Evolutionary conservation across 2,329 filamentous ascomycete genomes (phyloP).

Genomic region (Penicillium crustosum): DNA sequence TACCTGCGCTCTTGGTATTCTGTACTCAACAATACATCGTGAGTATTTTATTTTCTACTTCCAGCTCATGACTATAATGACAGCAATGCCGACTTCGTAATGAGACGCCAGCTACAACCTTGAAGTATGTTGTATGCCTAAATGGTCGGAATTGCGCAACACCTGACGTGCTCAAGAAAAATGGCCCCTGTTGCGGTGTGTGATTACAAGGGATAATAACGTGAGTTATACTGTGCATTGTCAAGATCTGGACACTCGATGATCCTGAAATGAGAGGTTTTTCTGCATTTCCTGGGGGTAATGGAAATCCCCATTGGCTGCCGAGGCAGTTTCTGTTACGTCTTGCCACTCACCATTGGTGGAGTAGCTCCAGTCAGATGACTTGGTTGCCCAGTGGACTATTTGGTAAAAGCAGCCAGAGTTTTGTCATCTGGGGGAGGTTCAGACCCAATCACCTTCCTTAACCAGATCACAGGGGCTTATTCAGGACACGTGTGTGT

Average conservation of each 20-base stretch:
- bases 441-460: background rate
- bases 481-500: constrained; percentile 1
- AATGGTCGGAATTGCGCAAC: background rate
- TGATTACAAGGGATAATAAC: constrained; percentile 4
- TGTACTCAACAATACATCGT: background rate
- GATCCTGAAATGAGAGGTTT: constrained; percentile 17
- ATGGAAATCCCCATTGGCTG: constrained; percentile 37
- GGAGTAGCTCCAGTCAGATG: constrained; percentile 33
- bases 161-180: background rate
- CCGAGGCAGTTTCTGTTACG: constrained; percentile 39
- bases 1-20: background rate
- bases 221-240: background rate
- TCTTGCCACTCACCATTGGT: constrained; percentile 27
- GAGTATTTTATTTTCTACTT: background rate
- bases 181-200: constrained; percentile 5
- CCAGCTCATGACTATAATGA: too few relatives aligned
- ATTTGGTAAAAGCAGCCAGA: constrained; percentile 20
- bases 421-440: background rate
- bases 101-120: background rate
- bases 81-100: background rate
- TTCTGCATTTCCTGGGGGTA: constrained; percentile 27
- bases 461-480: constrained; percentile 3
- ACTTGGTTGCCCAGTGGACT: constrained; percentile 17
- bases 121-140: background rate
- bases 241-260: constrained; percentile 15